phyloP scores from a whole-genome alignment of 2,329 filamentous ascomycete species.

The Calycina marina region DNA sequence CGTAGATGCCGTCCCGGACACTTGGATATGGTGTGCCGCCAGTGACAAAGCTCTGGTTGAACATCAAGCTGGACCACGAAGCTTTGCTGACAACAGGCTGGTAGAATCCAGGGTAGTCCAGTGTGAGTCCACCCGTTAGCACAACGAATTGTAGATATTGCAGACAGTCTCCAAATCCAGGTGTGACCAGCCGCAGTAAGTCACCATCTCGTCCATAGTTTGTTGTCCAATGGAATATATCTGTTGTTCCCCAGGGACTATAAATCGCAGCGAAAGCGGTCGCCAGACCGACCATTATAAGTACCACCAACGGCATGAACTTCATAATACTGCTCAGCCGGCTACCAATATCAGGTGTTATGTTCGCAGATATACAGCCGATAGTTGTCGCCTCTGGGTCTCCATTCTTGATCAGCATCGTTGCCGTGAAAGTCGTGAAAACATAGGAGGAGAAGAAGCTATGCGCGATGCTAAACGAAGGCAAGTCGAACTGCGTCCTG shows the following conservation, averaged over 20 bases:
- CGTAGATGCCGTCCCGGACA: slow-evolving; percentile 75
- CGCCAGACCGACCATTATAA: slow-evolving; percentile 67
- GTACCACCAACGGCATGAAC: slow-evolving; percentile 63
- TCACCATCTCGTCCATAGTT: slow-evolving; percentile 95
- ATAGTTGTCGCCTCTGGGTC: slow-evolving; percentile 48
- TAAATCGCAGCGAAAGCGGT: slow-evolving; percentile 75
- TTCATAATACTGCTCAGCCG: slow-evolving; percentile 53
- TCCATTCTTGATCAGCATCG: slow-evolving; percentile 61
- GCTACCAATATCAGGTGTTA: slow-evolving; percentile 70
- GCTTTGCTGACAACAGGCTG: slow-evolving; percentile 80
- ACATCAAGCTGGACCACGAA: slow-evolving; percentile 82
- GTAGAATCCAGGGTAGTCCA: slow-evolving; percentile 88
- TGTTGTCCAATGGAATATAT: slow-evolving; percentile 92
- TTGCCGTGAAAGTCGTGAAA: slow-evolving; percentile 68
- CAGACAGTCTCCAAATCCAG: slow-evolving; percentile 89
- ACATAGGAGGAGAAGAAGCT: slow-evolving; percentile 71
- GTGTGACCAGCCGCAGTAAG: slow-evolving; percentile 79
- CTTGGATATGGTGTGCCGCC: slow-evolving; percentile 49
- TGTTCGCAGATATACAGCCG: slow-evolving; percentile 65
- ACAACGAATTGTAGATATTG: slow-evolving; percentile 93
- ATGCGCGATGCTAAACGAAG: slow-evolving; percentile 59
- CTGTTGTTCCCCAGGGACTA: slow-evolving; percentile 84
- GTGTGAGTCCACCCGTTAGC: slow-evolving; percentile 70
- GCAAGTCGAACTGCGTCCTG: slow-evolving; percentile 34
- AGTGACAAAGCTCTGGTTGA: slow-evolving; percentile 79